Conservation (phyloP, 1,284 basidiomycete genomes). For the Ganoderma leucocontextum region DNA sequence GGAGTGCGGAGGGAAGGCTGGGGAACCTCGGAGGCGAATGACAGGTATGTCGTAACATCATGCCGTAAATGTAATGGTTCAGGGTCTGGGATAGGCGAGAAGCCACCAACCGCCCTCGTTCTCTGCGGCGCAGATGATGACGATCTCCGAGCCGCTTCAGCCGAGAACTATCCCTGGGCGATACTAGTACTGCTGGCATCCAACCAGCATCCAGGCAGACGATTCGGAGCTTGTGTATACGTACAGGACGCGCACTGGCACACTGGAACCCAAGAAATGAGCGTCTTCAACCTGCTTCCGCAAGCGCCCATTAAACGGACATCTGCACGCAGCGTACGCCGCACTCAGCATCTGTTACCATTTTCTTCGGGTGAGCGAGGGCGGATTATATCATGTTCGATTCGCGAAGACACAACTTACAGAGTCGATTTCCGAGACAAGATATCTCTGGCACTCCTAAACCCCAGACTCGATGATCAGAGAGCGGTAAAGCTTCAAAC, state of each 20-base stretch:
- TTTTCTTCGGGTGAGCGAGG: neutral
- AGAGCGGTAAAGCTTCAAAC: too few species aligned
- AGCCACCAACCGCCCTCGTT: neutral
- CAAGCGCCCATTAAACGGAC: neutral
- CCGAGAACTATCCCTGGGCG: neutral
- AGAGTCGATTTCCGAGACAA: neutral
- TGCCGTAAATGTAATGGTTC: slow-evolving; percentile 5
- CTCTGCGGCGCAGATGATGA: neutral
- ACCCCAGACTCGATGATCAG: too few species aligned
- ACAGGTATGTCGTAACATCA: neutral
- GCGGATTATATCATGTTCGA: neutral
- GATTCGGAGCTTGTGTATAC: too few species aligned
- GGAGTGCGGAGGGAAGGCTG: neutral
- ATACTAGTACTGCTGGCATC: neutral
- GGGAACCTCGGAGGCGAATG: neutral
- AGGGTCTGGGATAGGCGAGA: neutral
- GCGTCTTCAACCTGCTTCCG: neutral
- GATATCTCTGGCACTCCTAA: too few species aligned
- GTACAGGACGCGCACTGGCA: too few species aligned
- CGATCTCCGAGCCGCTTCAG: neutral
- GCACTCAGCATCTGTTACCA: too few species aligned
- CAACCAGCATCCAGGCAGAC: too few species aligned
- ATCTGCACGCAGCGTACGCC: too few species aligned
- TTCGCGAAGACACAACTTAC: neutral
- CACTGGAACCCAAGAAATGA: neutral